Percentiles rank a stretch among this genome's conserved stretches.
These are phyloP conservation scores for Floccularia luteovirens DNA, from an alignment of 768 basidiomycete genomes.

Conservation along the genomic window DNA sequence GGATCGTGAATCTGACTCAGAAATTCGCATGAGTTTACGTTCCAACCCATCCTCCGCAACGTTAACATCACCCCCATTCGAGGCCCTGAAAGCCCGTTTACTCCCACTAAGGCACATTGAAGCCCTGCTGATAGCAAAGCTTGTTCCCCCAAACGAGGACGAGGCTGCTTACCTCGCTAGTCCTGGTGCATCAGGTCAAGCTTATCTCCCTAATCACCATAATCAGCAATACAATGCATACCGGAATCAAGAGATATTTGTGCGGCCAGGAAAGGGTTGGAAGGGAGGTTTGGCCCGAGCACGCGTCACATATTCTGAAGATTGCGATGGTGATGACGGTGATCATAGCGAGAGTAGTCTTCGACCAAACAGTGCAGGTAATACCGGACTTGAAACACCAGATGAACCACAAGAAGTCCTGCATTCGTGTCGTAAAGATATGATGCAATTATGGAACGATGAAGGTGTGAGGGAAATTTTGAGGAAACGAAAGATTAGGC, in stretches of 20 bases:
- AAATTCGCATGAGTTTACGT: constrained; percentile 1
- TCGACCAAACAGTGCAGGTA: constrained; percentile 36
- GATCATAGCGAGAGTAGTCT: constrained; percentile 9
- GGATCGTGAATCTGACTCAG: constrained; percentile 16
- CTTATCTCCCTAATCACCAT: constrained; percentile 13
- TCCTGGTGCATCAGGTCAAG: constrained; percentile 11
- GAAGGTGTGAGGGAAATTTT: constrained; percentile 48
- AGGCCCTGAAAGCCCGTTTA: constrained; percentile 54
- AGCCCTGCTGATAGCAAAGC: constrained; percentile 56
- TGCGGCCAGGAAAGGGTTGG: constrained; percentile 63
- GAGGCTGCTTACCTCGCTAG: constrained; percentile 35
- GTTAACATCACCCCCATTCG: constrained; percentile 27
- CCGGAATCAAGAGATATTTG: constrained; percentile 46
- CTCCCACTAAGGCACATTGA: constrained; percentile 66
- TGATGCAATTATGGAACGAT: constrained; percentile 64
- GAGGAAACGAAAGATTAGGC: constrained; percentile 45
- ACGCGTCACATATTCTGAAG: constrained; percentile 23
- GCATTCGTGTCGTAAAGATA: constrained; percentile 51
- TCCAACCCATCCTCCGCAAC: constrained; percentile 17
- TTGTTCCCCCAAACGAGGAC: constrained; percentile 63
- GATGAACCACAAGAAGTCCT: constrained; percentile 58
- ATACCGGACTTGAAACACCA: constrained; percentile 35
- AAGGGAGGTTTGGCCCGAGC: constrained; percentile 48
- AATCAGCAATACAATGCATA: constrained; percentile 11
- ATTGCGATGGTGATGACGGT: constrained; percentile 12